Percentiles rank a stretch among this genome's conserved stretches.
phyloP scores from a whole-genome alignment of 257 asterid species.

The Solanum phureja region DNA sequence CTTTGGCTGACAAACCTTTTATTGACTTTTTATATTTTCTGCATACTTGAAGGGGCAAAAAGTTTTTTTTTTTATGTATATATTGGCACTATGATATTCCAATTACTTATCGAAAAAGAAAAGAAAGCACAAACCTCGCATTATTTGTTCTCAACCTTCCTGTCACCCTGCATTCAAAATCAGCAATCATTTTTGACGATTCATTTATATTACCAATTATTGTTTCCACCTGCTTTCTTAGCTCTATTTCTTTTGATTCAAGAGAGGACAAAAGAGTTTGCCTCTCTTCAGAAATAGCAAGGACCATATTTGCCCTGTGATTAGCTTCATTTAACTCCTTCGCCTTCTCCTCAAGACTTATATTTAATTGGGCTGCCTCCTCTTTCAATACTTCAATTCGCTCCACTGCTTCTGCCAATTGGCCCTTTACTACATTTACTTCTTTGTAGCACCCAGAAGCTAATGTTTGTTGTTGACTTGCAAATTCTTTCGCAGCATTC shows the following conservation, averaged over 20 bases:
- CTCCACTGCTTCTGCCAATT: conserved; percentile 34
- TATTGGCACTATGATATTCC: not conserved
- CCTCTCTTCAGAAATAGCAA: conserved; percentile 39
- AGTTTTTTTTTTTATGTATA: not conserved
- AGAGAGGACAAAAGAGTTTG: conserved; percentile 20
- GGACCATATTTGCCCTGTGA: conserved; percentile 21
- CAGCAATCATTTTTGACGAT: conserved; percentile 30
- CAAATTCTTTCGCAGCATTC: conserved; percentile 31
- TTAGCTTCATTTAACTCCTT: conserved; percentile 31
- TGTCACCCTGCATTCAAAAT: conserved; percentile 46
- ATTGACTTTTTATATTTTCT: not conserved
- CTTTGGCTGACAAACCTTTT: not conserved
- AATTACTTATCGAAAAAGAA: not conserved
- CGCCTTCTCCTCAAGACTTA: conserved; percentile 29
- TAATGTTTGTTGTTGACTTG: conserved; percentile 25
- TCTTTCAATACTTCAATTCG: conserved; percentile 28
- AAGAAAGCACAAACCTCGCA: conserved; percentile 37
- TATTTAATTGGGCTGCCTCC: conserved; percentile 20
- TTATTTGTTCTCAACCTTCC: conserved; percentile 22
- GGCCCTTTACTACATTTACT: conserved; percentile 28
- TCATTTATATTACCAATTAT: conserved; percentile 15
- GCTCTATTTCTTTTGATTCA: conserved; percentile 40
- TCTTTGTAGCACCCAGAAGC: conserved; percentile 29
- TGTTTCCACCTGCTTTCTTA: conserved; percentile 37
- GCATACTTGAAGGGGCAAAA: not conserved